Base-by-base conservation (phyloP, 108 stramenopile species). In the Aurantiochytrium sp. region DNA sequence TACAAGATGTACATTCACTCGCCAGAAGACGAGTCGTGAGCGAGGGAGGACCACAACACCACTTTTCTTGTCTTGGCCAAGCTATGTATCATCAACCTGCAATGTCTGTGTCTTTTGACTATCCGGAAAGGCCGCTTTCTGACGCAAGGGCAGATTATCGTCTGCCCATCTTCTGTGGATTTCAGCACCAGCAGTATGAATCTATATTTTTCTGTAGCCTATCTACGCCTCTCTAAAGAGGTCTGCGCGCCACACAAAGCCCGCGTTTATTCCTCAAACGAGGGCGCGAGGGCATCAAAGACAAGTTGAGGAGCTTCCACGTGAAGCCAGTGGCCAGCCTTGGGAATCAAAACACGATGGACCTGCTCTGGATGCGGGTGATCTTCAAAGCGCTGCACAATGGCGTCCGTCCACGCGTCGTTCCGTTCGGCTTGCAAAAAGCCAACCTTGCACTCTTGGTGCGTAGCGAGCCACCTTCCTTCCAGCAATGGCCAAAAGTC, bases 401-500 rank as follows among this genome's bases (percentile, higher is more conserved):
- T 23, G 23, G 6, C 51, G 49, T 35, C 23, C 19, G 76, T 83
- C 76, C 76, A 83, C 8, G 76, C 76, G 28, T 23, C 49, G 28
- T 83, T 83, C 19, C 51, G 45, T 35, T 53, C 76, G 28, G 76
- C 76, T 45, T 53, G 45, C n/a, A 83, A 25, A 35, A 83, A 83
- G 76, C 51, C 28, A 6, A 83, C 76, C 23, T n/a, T 83, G 49
- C 49, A 53, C 51, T 53, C 76, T 45, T 47, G 76, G 64, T 69
- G 64, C 10, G 45, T 25, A 2, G 45, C 51, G 25, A 83, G 76
- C 76, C 76, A 83, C 10, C 49, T 28, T 12, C 76, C 76, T 23
- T 83, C 76, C 6, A 83, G 76, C 19, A 83, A 28, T 6, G 76
- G 76, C 76, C 76, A 83, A 83, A 83, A 83, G 76, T 83, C 76